Base-by-base conservation (phyloP, 768 basidiomycete species). In the Dacryopinax spathularia region DNA sequence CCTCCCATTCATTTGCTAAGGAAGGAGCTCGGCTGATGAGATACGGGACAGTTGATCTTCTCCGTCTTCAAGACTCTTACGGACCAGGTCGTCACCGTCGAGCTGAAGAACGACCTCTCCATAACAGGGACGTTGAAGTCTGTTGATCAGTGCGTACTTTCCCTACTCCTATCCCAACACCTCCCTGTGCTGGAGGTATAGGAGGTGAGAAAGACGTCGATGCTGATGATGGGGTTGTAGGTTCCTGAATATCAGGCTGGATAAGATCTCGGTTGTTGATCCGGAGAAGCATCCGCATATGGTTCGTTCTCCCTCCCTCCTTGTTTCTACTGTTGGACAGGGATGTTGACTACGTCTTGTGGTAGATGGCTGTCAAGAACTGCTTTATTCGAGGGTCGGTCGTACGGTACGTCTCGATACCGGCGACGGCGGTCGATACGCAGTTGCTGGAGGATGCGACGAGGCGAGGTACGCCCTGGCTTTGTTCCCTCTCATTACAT, bases 61-160 rank as follows among this genome's bases (percentile, higher is more conserved):
- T 97, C 94, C 44, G 94, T 98, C 29, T 98, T 99, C 86, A 98
- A 98, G 77, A 98, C 96, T 9, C 84, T 99, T 33, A 97, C 94
- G 10, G 93, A 97, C 76, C 95, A 98, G 72, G 84, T 87, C 71
- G 94, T 98, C 70, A 92, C 90, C 3, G 94, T 96, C 67, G 93
- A 97, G 74, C 85, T 99, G 71, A 99, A 99, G 79, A 99, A 99
- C 77, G 96, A 98, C 75, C 84, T 98, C 62, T 92, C 89, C 20
- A 96, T 99, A 74, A 91, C 89, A 10, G 95, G 95, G 1, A 87
- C 89, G 29, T 76, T 99, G 69, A 96, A 96, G 81, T 96, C 92
- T 33, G 94, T 99, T 61, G 95, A 99, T 79, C 95, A 99, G 95
- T 94, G 67, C 66, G 86, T 81, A 60, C 59, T 33, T 34, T 27